A percentile compares a stretch with the other conserved stretches of the same genome.
Evolutionary conservation across 176 grass and related monocot genomes (phyloP).

Genomic region (Bolboschoenus planiculmis): DNA sequence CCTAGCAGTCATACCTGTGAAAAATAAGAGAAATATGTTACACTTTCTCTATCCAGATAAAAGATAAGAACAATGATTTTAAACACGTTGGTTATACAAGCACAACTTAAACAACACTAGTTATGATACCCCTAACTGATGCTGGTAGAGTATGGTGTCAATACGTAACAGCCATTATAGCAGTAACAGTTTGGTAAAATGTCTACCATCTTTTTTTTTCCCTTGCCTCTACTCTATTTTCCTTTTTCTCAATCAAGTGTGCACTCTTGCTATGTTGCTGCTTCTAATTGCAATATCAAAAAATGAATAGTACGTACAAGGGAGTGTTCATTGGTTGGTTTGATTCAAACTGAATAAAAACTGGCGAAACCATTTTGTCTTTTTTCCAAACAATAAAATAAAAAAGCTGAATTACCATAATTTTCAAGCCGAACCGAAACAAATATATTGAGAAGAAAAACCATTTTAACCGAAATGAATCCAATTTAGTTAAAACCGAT

Average conservation of each 20-base stretch:
- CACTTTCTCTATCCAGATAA: not conserved
- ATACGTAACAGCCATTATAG: not conserved
- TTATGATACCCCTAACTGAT: not conserved
- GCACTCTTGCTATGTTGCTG: not conserved
- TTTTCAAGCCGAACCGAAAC: slow-evolving; percentile 4
- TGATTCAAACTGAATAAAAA: not conserved
- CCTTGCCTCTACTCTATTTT: no score
- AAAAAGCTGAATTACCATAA: not conserved
- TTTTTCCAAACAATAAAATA: not conserved
- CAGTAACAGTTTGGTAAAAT: not conserved
- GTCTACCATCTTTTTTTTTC: no score
- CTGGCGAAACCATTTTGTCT: not conserved
- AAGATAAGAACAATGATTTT: not conserved
- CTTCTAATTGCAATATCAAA: not conserved
- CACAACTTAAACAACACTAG: not conserved
- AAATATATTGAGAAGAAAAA: not conserved
- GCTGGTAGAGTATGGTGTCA: not conserved
- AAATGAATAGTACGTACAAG: not conserved
- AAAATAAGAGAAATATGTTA: not conserved
- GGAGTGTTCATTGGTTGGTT: not conserved
- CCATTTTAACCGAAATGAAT: slow-evolving; percentile 18
- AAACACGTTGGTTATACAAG: not conserved
- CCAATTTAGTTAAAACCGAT: slow-evolving; percentile 16
- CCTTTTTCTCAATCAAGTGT: no score
- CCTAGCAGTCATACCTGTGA: not conserved